phyloP scores from a whole-genome alignment of 2,329 filamentous ascomycete species.

The Helminthosporium solani region DNA sequence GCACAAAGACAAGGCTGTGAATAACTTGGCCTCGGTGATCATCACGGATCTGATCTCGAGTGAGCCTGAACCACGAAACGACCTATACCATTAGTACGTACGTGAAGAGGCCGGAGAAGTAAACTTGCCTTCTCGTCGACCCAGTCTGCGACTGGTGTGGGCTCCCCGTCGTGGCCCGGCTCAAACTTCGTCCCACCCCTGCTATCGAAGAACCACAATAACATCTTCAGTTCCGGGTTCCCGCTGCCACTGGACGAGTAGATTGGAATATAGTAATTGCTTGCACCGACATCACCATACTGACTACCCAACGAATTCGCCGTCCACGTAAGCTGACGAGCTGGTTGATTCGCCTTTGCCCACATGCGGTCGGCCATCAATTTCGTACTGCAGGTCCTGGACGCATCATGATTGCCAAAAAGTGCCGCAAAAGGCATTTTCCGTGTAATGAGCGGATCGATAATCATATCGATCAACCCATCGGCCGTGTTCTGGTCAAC shows the following conservation, averaged over 20 bases:
- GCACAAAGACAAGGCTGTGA: slow-evolving; percentile 57
- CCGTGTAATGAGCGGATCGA: slow-evolving; percentile 53
- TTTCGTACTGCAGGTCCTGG: slow-evolving; percentile 25
- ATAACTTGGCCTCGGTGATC: slow-evolving; percentile 39
- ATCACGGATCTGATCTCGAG: slow-evolving; percentile 15
- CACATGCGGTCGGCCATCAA: slow-evolving; percentile 28
- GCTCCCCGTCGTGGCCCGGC: slow-evolving; percentile 12
- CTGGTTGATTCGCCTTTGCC: slow-evolving; percentile 49
- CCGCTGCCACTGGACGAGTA: slow-evolving; percentile 43
- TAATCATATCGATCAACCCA: slow-evolving; percentile 23
- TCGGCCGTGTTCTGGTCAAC: slow-evolving; percentile 19
- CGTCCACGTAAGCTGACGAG: slow-evolving; percentile 46
- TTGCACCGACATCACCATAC: slow-evolving; percentile 39
- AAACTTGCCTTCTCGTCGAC: slow-evolving; percentile 25
- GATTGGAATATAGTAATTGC: slow-evolving; percentile 58
- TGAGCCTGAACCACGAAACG: slow-evolving; percentile 27
- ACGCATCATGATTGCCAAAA: slow-evolving; percentile 68
- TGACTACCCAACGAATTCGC: slow-evolving; percentile 44
- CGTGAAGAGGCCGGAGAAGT: background rate
- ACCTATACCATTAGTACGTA: slow-evolving; percentile 14
- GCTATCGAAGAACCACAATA: slow-evolving; percentile 73
- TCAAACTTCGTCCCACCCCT: slow-evolving; percentile 28
- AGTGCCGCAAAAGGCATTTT: slow-evolving; percentile 64
- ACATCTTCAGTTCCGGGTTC: slow-evolving; percentile 39
- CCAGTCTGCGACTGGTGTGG: slow-evolving; percentile 15